phyloP scores from a whole-genome alignment of 441 rosid genomes.

The Melastoma candidum region DNA sequence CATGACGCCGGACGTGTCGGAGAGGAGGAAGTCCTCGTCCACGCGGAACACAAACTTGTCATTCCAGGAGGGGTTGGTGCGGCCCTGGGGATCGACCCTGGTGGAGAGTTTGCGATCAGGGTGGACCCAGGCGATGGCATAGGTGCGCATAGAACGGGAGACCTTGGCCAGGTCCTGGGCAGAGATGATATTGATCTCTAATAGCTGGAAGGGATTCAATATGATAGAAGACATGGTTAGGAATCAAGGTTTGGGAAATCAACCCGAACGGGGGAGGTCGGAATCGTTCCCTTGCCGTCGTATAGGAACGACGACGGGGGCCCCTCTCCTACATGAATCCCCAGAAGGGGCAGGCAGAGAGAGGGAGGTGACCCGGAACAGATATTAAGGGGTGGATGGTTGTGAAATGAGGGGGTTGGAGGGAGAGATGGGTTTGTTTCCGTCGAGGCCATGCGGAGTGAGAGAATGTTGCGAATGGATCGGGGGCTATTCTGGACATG shows the following conservation, averaged over 20 bases:
- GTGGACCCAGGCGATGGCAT: slow-evolving; percentile 14
- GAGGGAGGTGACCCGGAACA: background rate
- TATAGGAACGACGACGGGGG: slow-evolving; percentile 4
- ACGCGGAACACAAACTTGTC: slow-evolving; percentile 16
- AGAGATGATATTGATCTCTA: slow-evolving; percentile 8
- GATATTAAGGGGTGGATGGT: background rate
- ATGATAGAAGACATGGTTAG: slow-evolving; percentile 6
- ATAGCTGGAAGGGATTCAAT: slow-evolving; percentile 5
- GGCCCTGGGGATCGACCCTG: slow-evolving; percentile 12
- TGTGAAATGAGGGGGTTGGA: background rate
- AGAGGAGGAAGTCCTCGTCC: slow-evolving; percentile 14
- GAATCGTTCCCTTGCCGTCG: background rate
- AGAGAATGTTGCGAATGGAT: too few relatives aligned
- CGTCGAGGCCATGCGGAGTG: too few relatives aligned
- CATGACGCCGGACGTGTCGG: slow-evolving; percentile 16
- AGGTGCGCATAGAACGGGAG: slow-evolving; percentile 3
- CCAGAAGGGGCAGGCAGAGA: background rate
- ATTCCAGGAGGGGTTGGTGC: slow-evolving; percentile 15
- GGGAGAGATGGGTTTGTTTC: background rate
- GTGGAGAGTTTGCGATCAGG: slow-evolving; percentile 17
- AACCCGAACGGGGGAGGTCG: background rate
- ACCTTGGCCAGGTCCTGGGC: slow-evolving; percentile 7
- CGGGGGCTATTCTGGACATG: too few relatives aligned
- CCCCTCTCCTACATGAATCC: background rate
- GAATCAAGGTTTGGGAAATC: background rate